A percentile compares a stretch with the other conserved stretches of the same genome.
Evolutionary conservation across 768 basidiomycete genomes (phyloP).

Genomic region (Collybia mongolica): DNA sequence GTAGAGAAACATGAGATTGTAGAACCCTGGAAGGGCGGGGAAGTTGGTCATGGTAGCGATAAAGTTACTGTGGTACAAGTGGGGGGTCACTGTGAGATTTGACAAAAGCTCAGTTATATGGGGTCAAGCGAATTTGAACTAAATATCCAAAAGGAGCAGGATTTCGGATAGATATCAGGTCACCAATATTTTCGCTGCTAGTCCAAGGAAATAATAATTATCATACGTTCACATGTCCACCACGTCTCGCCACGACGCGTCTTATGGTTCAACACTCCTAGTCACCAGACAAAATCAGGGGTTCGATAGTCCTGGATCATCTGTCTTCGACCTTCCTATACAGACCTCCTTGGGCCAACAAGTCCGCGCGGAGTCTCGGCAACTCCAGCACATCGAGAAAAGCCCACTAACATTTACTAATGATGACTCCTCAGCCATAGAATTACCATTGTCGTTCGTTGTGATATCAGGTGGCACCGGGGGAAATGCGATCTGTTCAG

Average conservation of each 20-base stretch:
- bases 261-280: constrained; percentile 10
- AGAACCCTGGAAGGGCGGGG: constrained; percentile 61
- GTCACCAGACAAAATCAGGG: constrained; percentile 7
- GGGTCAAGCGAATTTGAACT: no score
- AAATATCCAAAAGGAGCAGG: no score
- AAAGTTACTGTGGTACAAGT: background rate
- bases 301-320: constrained; percentile 63
- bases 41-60: constrained; percentile 29
- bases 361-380: background rate
- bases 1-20: constrained; percentile 61
- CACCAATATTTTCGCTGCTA: no score
- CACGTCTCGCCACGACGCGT: constrained; percentile 6
- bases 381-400: no score
- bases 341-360: constrained; percentile 23
- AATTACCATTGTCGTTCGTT: constrained; percentile 45
- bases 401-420: background rate
- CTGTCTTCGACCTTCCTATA: constrained; percentile 71
- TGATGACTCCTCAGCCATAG: constrained; percentile 6
- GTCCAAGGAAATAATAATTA: no score
- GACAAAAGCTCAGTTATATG: no score
- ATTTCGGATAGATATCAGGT: no score
- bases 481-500: constrained; percentile 86
- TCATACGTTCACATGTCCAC: constrained; percentile 10
- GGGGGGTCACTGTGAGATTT: no score
- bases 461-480: constrained; percentile 95